A percentile compares a stretch with the other conserved stretches of the same genome.
Conservation (phyloP, 495 filamentous ascomycete genomes). For the Neurospora cerealis region DNA sequence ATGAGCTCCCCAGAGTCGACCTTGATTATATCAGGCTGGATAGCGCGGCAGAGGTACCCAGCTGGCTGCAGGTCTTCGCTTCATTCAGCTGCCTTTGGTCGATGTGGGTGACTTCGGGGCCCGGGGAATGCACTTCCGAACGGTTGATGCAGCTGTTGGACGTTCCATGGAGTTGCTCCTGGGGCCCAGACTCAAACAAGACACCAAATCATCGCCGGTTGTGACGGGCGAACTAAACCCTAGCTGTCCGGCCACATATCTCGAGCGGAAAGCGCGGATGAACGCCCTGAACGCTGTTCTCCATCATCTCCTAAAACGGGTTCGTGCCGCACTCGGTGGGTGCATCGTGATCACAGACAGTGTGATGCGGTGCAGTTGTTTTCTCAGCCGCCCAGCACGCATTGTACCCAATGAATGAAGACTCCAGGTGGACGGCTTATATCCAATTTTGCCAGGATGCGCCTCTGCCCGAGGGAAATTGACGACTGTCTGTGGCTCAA, state of each 20-base stretch:
- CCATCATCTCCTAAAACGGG: background rate
- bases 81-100: background rate
- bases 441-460: background rate
- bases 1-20: background rate
- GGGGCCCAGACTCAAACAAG: background rate
- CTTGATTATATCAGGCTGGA: background rate
- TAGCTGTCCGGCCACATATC: background rate
- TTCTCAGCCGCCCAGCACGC: background rate
- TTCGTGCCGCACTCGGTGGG: background rate
- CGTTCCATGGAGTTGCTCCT: background rate
- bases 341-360: background rate
- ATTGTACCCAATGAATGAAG: background rate
- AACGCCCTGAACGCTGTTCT: background rate
- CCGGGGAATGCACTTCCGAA: background rate
- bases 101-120: background rate
- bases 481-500: background rate
- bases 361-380: background rate
- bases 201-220: background rate
- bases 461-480: background rate
- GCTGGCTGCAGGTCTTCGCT: background rate
- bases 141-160: background rate
- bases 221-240: background rate
- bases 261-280: background rate
- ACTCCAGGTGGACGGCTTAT: background rate
- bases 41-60: background rate